Percentiles rank a stretch among this genome's conserved stretches.
Conservation (phyloP, 805 yeast genomes). For the Grigorovia yakushimaensis region DNA sequence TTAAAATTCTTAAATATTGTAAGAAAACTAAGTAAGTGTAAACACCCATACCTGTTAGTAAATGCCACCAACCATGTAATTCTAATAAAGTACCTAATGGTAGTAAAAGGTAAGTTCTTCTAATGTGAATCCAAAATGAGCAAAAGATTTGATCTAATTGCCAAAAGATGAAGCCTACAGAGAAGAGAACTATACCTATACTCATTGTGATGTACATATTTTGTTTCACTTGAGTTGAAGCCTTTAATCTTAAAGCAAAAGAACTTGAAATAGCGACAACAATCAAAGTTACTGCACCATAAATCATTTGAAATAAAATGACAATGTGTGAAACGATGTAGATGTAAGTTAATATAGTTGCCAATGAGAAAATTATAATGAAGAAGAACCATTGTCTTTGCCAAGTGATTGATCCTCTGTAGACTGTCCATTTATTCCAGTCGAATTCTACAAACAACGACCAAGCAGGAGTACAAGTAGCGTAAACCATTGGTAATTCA, state of each 20-base stretch:
- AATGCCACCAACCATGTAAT: conserved; percentile 98
- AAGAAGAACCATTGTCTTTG: conserved; percentile 33
- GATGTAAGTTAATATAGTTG: conserved; percentile 53
- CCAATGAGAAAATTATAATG: conserved; percentile 39
- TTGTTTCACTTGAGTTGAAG: conserved; percentile 34
- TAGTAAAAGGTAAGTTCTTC: conserved; percentile 57
- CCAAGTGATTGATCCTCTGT: conserved; percentile 3
- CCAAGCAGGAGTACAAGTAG: conserved; percentile 93
- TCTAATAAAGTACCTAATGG: conserved; percentile 83
- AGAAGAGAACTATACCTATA: conserved; percentile 52
- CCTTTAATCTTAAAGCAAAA: conserved; percentile 32
- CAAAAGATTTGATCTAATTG: conserved; percentile 82
- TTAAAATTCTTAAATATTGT: conserved; percentile 62
- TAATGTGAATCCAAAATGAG: conserved; percentile 40
- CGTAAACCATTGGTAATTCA: conserved; percentile 96
- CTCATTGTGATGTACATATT: conserved; percentile 47
- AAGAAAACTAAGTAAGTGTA: conserved; percentile 74
- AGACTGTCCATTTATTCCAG: conserved; percentile 25
- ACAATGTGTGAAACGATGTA: conserved; percentile 74
- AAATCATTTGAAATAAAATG: conserved; percentile 78
- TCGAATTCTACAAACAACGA: conserved; percentile 50
- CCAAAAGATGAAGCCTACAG: conserved; percentile 77
- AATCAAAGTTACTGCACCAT: conserved; percentile 65
- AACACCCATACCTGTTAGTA: conserved; percentile 77
- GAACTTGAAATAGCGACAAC: conserved; percentile 53